Base-by-base conservation (phyloP, 495 filamentous ascomycete genomes). In the Penicillium soppii region DNA sequence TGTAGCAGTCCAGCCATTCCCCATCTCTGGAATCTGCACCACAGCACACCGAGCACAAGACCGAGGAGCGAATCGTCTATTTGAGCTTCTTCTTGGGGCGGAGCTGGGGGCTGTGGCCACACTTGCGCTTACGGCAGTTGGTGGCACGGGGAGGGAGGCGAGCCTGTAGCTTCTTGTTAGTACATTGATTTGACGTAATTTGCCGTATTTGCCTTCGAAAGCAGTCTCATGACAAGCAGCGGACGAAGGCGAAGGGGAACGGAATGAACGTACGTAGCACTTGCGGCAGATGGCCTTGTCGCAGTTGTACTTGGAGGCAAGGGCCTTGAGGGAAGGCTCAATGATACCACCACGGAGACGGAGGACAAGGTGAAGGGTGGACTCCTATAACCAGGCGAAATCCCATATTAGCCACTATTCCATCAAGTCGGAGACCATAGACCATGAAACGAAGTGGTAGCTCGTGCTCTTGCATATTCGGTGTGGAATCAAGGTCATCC, bases 1-100 rank as follows among this genome's bases (percentile, higher is more conserved):
- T 57, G 63, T 67, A 68, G 68, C 72, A 68, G 66, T 67, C 68
- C 61, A 65, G 57, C 65, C 62, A 69, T 56, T 58, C 61, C 60
- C 63, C 63, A 61, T 45, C 52, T 50, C 57, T 59, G 63, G 53
- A 66, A 53, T 51, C 61, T 59, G 63, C 59, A 62, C 68, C 62
- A 66, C 64, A 63, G 56, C 67, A 71, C 71, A 74, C 73, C 68
- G 70, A 72, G 61, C 70, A 68, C 66, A 72, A 72, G 61, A 73
- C 53, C 59, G 50, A 66, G 52, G 65, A 58, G 64, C 56, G 52
- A 73, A 62, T 68, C 74, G 68, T 80, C 70, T 92, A 98, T 83
- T 98, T 98, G 66, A 98, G 84, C 91, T 98, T 98, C 91, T 98
- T 98, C 92, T 98, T 98, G 72, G 94, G 94, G 79, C 95, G 90